Conservation (phyloP, 2,329 filamentous ascomycete genomes). For the Aspergillus sp. region DNA sequence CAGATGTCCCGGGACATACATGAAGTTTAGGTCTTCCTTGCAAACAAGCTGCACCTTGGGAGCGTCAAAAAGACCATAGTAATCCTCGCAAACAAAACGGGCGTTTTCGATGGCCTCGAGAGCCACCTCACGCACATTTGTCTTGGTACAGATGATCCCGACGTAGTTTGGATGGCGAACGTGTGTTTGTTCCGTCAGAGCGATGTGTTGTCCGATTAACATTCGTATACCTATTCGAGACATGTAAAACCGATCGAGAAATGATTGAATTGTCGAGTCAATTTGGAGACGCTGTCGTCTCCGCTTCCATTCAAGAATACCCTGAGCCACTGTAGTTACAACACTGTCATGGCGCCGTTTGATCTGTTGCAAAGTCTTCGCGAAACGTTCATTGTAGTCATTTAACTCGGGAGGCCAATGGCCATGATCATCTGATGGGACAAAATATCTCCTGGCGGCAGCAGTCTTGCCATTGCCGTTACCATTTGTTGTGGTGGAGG, state of each 20-base stretch:
- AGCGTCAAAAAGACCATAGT: slow-evolving; percentile 95
- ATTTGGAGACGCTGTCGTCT: slow-evolving; percentile 97
- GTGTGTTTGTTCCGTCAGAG: slow-evolving; percentile 88
- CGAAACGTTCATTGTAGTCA: slow-evolving; percentile 90
- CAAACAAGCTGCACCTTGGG: slow-evolving; percentile 96
- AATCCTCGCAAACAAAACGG: slow-evolving; percentile 97
- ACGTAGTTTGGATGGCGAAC: slow-evolving; percentile 91
- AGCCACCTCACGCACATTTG: slow-evolving; percentile 90
- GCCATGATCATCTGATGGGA: slow-evolving; percentile 79
- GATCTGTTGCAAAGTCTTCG: slow-evolving; percentile 85
- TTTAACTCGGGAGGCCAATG: slow-evolving; percentile 94
- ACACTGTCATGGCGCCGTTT: slow-evolving; percentile 96
- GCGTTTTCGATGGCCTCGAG: slow-evolving; percentile 98
- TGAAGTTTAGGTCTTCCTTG: slow-evolving; percentile 91
- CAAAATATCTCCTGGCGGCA: slow-evolving; percentile 74
- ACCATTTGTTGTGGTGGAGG: slow-evolving; percentile 44
- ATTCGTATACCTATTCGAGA: slow-evolving; percentile 98
- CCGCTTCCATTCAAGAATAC: slow-evolving; percentile 96
- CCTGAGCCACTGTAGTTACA: slow-evolving; percentile 96
- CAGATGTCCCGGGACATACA: slow-evolving; percentile 98
- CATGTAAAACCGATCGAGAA: slow-evolving; percentile 99
- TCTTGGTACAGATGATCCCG: slow-evolving; percentile 98
- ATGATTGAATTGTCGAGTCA: slow-evolving; percentile 93
- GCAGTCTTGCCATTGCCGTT: slow-evolving; percentile 53
- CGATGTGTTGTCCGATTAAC: slow-evolving; percentile 98